Evolutionary conservation across 306 rosid species (phyloP).

Genomic region (Cyamopsis tetragonoloba): DNA sequence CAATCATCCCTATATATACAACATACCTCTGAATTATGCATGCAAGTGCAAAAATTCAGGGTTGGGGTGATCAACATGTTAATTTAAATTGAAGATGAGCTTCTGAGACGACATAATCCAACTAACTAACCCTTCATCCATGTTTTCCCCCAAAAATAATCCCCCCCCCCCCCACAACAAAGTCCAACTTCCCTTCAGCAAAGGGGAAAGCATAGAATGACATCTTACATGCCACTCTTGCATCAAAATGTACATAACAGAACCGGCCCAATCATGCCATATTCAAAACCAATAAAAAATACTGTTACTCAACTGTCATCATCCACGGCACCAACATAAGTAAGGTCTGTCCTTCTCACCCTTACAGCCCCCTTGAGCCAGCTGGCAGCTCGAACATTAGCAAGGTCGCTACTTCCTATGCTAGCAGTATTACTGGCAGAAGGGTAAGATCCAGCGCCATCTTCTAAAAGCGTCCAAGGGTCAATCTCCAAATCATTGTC

Average conservation of each 20-base stretch:
- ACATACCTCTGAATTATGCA: slow-evolving; percentile 43
- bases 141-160: background rate
- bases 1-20: slow-evolving; percentile 63
- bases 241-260: background rate
- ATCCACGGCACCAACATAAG: slow-evolving; percentile 81
- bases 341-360: slow-evolving; percentile 88
- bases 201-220: slow-evolving; percentile 27
- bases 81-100: slow-evolving; percentile 44
- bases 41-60: slow-evolving; percentile 35
- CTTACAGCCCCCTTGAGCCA: slow-evolving; percentile 92
- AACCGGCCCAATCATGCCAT: slow-evolving; percentile 27
- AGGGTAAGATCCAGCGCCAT: slow-evolving; percentile 85
- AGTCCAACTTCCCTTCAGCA: slow-evolving; percentile 28
- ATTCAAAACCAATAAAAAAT: slow-evolving; percentile 40
- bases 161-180: too few species aligned
- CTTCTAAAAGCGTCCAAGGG: slow-evolving; percentile 94
- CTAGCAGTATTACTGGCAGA: slow-evolving; percentile 50
- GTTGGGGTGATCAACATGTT: slow-evolving; percentile 48
- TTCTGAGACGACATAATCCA: slow-evolving; percentile 17
- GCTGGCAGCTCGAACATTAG: slow-evolving; percentile 71
- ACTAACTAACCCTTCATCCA: slow-evolving; percentile 27
- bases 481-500: slow-evolving; percentile 69
- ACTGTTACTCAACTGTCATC: slow-evolving; percentile 72
- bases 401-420: slow-evolving; percentile 65
- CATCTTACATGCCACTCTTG: slow-evolving; percentile 46